Base-by-base conservation (phyloP, 2,329 filamentous ascomycete genomes). In the Trichoderma gracile region DNA sequence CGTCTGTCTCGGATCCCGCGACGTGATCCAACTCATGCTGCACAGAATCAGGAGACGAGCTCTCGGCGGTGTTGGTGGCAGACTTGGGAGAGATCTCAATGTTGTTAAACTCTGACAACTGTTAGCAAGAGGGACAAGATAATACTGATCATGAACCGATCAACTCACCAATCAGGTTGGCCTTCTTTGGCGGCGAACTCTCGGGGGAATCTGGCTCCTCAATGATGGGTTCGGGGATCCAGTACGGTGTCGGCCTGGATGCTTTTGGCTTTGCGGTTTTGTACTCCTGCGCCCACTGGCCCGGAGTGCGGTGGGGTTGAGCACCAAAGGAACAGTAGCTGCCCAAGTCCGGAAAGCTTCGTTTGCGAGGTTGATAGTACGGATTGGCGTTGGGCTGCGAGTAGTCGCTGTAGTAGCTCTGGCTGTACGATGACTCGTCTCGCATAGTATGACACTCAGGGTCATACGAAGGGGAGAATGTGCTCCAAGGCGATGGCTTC, bases 201-300 rank as follows among this genome's bases (percentile, higher is more conserved):
- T 68, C 55, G 3, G 71, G 63, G 15, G 74, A 74, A 21, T 67
- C 67, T 17, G 74, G 72, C 64, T 78, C 77, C 50, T 78, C 77
- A 33, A 77, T 70, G 38, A 75, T 74, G 1, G 76, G 74, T 45
- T 73, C 69, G 1, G 73, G 73, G 14, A 74, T 65, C 15, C 64
- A 63, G 12, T 74, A 67, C 2, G 38, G 50, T 14, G 43, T 43
- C 67, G 52, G 46, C 47, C 52, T 46, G 27, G 15, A n/a, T 38
- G 30, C 14, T 6, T 50, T 40, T 38, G 47, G 10, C 33, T 10
- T 56, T 40, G 30, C 33, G 46, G 27, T 50, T 52, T 27, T 38
- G 8, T 62, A 54, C 1, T 60, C 38, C 19, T 62, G 63, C 12
- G 45, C 45, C 64, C 64, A 65, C 12, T 63, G 52, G 15, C 50